Percentiles rank a stretch among this genome's conserved stretches.
These are phyloP conservation scores for Colletotrichum lindemuthianum DNA, from an alignment of 2,329 filamentous ascomycete species.

Conservation along the genomic window DNA sequence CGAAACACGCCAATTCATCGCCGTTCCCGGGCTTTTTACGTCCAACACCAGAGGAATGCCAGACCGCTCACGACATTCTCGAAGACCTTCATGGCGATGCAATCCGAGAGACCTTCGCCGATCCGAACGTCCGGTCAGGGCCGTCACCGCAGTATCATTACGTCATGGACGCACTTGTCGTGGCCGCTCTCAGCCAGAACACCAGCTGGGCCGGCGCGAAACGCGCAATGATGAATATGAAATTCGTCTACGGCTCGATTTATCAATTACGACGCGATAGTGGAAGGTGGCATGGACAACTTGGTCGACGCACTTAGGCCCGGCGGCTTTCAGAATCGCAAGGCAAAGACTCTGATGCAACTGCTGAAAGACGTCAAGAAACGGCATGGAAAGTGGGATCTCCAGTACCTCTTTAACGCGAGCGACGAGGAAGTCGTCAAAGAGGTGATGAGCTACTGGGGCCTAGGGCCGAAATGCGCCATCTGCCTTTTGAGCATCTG, in stretches of 20 bases:
- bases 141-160: neutral
- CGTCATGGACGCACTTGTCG: slow-evolving; percentile 25
- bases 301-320: slow-evolving; percentile 11
- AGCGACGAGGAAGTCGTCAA: slow-evolving; percentile 18
- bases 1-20: slow-evolving; percentile 1
- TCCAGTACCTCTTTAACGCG: slow-evolving; percentile 17
- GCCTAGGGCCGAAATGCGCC: slow-evolving; percentile 14
- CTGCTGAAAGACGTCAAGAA: slow-evolving; percentile 14
- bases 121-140: slow-evolving; percentile 9
- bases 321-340: slow-evolving; percentile 22
- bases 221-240: slow-evolving; percentile 22
- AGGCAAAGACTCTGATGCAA: slow-evolving; percentile 20
- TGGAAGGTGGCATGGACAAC: slow-evolving; percentile 17
- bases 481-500: slow-evolving; percentile 25
- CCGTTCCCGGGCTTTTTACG: slow-evolving; percentile 9
- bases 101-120: slow-evolving; percentile 11
- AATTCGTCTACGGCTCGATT: slow-evolving; percentile 16
- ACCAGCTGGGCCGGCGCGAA: slow-evolving; percentile 25
- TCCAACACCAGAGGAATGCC: slow-evolving; percentile 4
- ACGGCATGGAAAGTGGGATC: slow-evolving; percentile 19
- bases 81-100: slow-evolving; percentile 12
- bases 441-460: slow-evolving; percentile 22
- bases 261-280: slow-evolving; percentile 17
- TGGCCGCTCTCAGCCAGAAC: slow-evolving; percentile 23
- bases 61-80: slow-evolving; percentile 2